Evolutionary conservation across 2,329 filamentous ascomycete species (phyloP).

Genomic region (Mariannaea elegans): DNA sequence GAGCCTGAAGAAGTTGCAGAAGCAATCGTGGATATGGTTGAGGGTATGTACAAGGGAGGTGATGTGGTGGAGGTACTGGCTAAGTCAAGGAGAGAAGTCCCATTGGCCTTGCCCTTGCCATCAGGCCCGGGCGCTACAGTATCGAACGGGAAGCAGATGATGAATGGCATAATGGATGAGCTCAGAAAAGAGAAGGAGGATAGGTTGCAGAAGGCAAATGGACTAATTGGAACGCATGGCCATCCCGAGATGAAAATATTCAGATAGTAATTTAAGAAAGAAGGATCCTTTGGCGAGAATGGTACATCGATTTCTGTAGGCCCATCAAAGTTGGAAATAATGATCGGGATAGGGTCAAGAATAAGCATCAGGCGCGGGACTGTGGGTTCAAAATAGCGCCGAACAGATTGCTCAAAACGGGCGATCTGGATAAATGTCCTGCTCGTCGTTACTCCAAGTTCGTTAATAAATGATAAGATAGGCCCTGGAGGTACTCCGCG

Average conservation of each 20-base stretch:
- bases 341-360: conserved; percentile 82
- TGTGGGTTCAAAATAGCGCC: conserved; percentile 85
- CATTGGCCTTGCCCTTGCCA: too few relatives aligned
- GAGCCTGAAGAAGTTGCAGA: not conserved
- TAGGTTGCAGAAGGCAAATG: too few relatives aligned
- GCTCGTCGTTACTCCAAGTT: conserved; percentile 88
- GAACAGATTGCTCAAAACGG: conserved; percentile 84
- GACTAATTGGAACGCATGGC: too few relatives aligned
- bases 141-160: too few relatives aligned
- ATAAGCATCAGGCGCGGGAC: conserved; percentile 91
- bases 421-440: conserved; percentile 80
- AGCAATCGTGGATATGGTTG: not conserved
- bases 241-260: too few relatives aligned
- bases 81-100: too few relatives aligned
- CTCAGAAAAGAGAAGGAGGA: too few relatives aligned
- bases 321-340: conserved; percentile 78
- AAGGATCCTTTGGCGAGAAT: conserved; percentile 82
- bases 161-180: too few relatives aligned
- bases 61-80: too few relatives aligned
- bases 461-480: conserved; percentile 88
- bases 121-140: too few relatives aligned
- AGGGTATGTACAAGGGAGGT: too few relatives aligned
- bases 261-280: too few relatives aligned
- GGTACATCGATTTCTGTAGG: conserved; percentile 71
- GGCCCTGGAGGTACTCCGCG: conserved; percentile 89